phyloP scores from a whole-genome alignment of 345 rosid genomes.

The Dovyalis caffra region DNA sequence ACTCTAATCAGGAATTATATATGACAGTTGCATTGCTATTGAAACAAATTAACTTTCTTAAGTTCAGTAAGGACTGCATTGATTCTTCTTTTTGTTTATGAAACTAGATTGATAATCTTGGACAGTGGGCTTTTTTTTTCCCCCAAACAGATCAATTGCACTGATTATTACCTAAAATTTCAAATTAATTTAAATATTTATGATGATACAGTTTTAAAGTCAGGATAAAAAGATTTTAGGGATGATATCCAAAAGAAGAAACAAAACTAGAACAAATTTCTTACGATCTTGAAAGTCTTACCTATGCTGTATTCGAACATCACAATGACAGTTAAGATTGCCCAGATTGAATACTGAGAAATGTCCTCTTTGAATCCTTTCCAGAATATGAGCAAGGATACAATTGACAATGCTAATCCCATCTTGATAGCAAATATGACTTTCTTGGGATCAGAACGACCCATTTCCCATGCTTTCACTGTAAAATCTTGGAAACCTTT shows the following conservation, averaged over 20 bases:
- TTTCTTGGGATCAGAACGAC: conserved; percentile 61
- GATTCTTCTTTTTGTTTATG: too few relatives aligned
- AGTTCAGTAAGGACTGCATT: too few relatives aligned
- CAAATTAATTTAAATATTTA: too few relatives aligned
- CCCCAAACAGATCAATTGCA: too few relatives aligned
- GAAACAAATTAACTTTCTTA: background rate
- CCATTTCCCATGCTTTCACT: conserved; percentile 49
- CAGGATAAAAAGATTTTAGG: too few relatives aligned
- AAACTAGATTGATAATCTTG: too few relatives aligned
- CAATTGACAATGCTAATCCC: conserved; percentile 60
- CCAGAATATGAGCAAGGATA: conserved; percentile 53
- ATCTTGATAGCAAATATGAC: conserved; percentile 61
- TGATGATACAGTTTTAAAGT: too few relatives aligned
- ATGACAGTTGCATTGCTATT: background rate
- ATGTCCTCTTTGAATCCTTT: conserved; percentile 41
- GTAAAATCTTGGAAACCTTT: conserved; percentile 25
- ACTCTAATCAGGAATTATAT: background rate
- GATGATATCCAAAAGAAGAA: too few relatives aligned
- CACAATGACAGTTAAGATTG: conserved; percentile 77
- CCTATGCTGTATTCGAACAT: conserved; percentile 84
- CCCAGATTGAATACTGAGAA: conserved; percentile 76
- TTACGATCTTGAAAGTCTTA: conserved; percentile 16
- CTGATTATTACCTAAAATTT: too few relatives aligned
- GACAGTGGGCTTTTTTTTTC: too few relatives aligned
- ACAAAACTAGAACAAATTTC: too few relatives aligned